A percentile compares a stretch with the other conserved stretches of the same genome.
Conservation (phyloP, 2,329 filamentous ascomycete species). For the Gnomoniopsis sp. region DNA sequence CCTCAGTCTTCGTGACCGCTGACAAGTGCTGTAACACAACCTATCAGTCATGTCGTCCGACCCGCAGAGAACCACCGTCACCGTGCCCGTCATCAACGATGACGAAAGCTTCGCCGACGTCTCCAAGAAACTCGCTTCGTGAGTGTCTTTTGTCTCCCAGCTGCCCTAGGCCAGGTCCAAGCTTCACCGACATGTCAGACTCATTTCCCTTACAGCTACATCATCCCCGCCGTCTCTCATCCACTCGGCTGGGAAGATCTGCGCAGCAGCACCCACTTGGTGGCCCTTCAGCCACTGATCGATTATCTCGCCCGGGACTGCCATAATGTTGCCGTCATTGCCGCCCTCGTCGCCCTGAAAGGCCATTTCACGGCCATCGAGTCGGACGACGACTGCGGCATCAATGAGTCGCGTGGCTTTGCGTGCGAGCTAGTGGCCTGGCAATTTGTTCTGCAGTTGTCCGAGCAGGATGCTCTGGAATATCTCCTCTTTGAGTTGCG, state of each 20-base stretch:
- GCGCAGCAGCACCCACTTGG: slow-evolving; percentile 11
- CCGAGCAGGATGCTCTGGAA: slow-evolving; percentile 12
- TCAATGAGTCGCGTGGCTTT: slow-evolving; percentile 12
- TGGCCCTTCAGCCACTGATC: slow-evolving; percentile 11
- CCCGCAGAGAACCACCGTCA: not conserved
- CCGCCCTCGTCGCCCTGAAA: slow-evolving; percentile 9
- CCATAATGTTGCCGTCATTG: slow-evolving; percentile 6
- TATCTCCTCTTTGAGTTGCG: slow-evolving; percentile 11
- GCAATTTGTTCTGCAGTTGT: slow-evolving; percentile 10
- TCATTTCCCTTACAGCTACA: slow-evolving; percentile 2
- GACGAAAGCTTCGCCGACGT: slow-evolving; percentile 10
- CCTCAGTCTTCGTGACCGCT: not conserved
- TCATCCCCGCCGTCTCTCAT: slow-evolving; percentile 8
- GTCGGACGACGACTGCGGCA: slow-evolving; percentile 5
- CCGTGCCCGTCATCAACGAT: slow-evolving; percentile 5
- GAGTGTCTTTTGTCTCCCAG: not conserved
- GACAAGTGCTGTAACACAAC: too few species aligned
- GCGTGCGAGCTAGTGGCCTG: slow-evolving; percentile 13
- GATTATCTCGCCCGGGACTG: slow-evolving; percentile 10
- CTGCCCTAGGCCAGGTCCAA: not conserved
- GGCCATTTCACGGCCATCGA: slow-evolving; percentile 12
- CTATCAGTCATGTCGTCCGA: not conserved
- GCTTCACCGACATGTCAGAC: not conserved
- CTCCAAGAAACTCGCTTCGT: slow-evolving; percentile 13
- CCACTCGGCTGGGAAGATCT: slow-evolving; percentile 12